Conservation (phyloP, 177 flowering plant genomes). For the Tripterygium wilfordii region DNA sequence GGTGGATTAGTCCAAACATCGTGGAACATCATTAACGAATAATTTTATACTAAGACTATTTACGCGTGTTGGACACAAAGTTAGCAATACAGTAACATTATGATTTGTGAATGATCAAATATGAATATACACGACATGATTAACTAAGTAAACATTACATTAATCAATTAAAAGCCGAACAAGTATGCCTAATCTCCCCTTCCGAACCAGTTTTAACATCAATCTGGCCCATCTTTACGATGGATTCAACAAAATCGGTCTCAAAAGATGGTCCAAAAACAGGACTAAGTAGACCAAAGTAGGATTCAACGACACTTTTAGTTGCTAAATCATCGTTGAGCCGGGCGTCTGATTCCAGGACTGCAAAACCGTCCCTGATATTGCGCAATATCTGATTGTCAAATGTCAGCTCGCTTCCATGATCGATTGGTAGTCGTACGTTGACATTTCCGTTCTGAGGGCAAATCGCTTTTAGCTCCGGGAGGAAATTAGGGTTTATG, state of each 20-base stretch:
- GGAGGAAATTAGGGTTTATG: slow-evolving; percentile 49
- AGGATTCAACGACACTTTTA: slow-evolving; percentile 45
- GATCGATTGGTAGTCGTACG: slow-evolving; percentile 50
- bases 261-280: slow-evolving; percentile 40
- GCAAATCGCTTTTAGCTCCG: slow-evolving; percentile 40
- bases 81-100: too few relatives aligned
- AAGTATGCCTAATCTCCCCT: slow-evolving; percentile 62
- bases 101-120: too few relatives aligned
- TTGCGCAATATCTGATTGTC: slow-evolving; percentile 53
- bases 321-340: slow-evolving; percentile 51
- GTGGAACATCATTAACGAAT: too few relatives aligned
- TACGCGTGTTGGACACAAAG: too few relatives aligned
- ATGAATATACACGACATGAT: too few relatives aligned
- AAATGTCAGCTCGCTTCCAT: slow-evolving; percentile 34
- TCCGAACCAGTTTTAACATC: slow-evolving; percentile 48
- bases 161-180: slow-evolving; percentile 43
- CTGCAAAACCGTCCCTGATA: slow-evolving; percentile 66
- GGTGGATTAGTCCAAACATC: too few relatives aligned
- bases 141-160: too few relatives aligned
- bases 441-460: slow-evolving; percentile 57
- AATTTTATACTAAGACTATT: too few relatives aligned
- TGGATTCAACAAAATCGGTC: slow-evolving; percentile 53
- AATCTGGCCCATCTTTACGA: slow-evolving; percentile 66
- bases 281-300: slow-evolving; percentile 33
- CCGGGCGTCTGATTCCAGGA: slow-evolving; percentile 65